phyloP scores from a whole-genome alignment of 2,329 filamentous ascomycete species.

The Xylaria arbuscula region DNA sequence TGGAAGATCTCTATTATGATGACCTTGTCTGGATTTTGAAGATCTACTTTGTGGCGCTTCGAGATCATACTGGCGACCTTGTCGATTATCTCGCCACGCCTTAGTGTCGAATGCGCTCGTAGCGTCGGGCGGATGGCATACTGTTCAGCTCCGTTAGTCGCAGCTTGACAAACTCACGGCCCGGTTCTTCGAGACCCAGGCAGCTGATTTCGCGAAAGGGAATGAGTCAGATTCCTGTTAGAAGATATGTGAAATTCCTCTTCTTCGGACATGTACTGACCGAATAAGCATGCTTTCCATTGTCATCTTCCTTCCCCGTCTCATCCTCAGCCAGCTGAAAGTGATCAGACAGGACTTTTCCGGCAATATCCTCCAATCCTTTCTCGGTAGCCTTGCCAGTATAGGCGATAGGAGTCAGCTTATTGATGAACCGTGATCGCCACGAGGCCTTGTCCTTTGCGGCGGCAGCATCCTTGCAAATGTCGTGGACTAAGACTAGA shows the following conservation, averaged over 20 bases:
- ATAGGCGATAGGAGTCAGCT: conserved; percentile 63
- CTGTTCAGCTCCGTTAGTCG: conserved; percentile 56
- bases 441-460: conserved; percentile 56
- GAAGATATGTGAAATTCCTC: not conserved
- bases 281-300: conserved; percentile 49
- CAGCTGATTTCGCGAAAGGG: not conserved
- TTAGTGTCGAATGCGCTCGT: conserved; percentile 76
- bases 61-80: conserved; percentile 74
- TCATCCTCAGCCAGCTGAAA: conserved; percentile 62
- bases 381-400: conserved; percentile 73
- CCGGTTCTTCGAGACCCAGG: not conserved
- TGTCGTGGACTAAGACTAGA: conserved; percentile 62
- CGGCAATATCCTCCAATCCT: conserved; percentile 73
- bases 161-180: not conserved
- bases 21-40: conserved; percentile 81
- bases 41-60: conserved; percentile 77
- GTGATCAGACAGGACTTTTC: conserved; percentile 69
- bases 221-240: not conserved
- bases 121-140: conserved; percentile 87
- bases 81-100: conserved; percentile 76
- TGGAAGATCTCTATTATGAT: conserved; percentile 85
- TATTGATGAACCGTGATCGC: conserved; percentile 69
- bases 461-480: conserved; percentile 65
- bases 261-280: conserved; percentile 53
- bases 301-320: conserved; percentile 32